These are phyloP conservation scores for Coriolopsis trogii DNA, from an alignment of 1,284 basidiomycete genomes.

Conservation along the genomic window DNA sequence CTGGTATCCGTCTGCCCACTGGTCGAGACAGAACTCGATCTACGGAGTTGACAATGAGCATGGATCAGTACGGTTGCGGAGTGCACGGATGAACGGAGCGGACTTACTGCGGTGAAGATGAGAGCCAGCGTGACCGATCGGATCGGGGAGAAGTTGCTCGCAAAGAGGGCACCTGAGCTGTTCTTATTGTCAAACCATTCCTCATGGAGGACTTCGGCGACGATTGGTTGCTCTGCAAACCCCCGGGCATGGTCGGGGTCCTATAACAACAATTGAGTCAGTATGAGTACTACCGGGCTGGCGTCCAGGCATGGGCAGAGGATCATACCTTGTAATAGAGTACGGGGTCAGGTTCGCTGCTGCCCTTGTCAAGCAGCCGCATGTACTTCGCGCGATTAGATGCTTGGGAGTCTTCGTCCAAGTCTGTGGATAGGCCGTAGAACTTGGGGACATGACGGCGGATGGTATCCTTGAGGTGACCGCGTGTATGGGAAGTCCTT, in stretches of 20 bases:
- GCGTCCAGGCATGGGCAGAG: too few relatives aligned
- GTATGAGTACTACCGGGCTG: too few relatives aligned
- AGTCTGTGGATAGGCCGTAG: neutral
- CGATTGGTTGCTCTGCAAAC: too few relatives aligned
- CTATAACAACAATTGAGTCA: too few relatives aligned
- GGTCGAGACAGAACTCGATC: neutral
- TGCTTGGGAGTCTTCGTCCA: neutral
- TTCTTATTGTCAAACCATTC: too few relatives aligned
- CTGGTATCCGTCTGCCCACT: too few relatives aligned
- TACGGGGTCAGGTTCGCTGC: neutral
- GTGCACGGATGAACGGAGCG: too few relatives aligned
- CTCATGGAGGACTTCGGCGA: too few relatives aligned
- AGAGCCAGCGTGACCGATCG: neutral
- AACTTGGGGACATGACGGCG: neutral
- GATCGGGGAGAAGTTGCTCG: constrained; percentile 1
- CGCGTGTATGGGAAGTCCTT: constrained; percentile 1
- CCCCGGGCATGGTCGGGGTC: too few relatives aligned
- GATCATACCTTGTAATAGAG: constrained; percentile 11
- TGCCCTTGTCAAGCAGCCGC: neutral
- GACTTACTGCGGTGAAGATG: neutral
- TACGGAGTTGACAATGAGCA: too few relatives aligned
- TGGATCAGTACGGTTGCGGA: too few relatives aligned
- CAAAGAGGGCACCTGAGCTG: too few relatives aligned
- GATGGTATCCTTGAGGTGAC: constrained; percentile 1
- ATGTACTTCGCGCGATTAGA: neutral